A percentile compares a stretch with the other conserved stretches of the same genome.
Evolutionary conservation across 2,329 filamentous ascomycete species (phyloP).

Genomic region (Trichoderma sp.): DNA sequence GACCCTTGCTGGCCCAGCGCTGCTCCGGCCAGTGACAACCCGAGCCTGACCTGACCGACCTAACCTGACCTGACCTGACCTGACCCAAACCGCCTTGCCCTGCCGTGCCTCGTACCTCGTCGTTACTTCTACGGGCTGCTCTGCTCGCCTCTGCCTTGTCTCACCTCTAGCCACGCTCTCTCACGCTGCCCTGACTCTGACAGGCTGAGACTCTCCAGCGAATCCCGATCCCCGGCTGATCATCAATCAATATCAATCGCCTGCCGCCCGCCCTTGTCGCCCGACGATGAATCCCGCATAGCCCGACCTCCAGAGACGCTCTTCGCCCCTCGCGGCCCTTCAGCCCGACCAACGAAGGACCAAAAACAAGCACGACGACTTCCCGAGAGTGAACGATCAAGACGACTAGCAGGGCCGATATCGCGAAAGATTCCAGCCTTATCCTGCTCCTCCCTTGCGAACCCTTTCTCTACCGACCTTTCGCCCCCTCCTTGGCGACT

Average conservation of each 20-base stretch:
- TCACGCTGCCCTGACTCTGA: slow-evolving; percentile 19
- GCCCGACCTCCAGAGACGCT: slow-evolving; percentile 2
- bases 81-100: not conserved
- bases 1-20: not conserved
- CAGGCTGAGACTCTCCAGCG: not conserved
- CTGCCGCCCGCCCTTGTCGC: not conserved
- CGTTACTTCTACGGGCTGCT: no score
- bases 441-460: not conserved
- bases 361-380: not conserved
- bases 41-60: no score
- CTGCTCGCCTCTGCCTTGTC: not conserved
- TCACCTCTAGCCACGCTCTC: slow-evolving; percentile 8
- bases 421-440: not conserved
- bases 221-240: slow-evolving; percentile 19
- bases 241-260: slow-evolving; percentile 11
- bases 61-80: no score
- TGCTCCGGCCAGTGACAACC: slow-evolving; percentile 11
- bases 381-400: slow-evolving; percentile 3
- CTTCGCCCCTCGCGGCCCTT: slow-evolving; percentile 16
- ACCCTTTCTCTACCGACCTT: not conserved
- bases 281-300: slow-evolving; percentile 24
- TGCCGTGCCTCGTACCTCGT: not conserved
- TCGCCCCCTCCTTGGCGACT: not conserved
- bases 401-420: not conserved
- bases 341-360: slow-evolving; percentile 5